Evolutionary conservation across 345 rosid species (phyloP), one percentile per base, ranked within the genome.

Genomic region (Lepidium aucheri): DNA sequence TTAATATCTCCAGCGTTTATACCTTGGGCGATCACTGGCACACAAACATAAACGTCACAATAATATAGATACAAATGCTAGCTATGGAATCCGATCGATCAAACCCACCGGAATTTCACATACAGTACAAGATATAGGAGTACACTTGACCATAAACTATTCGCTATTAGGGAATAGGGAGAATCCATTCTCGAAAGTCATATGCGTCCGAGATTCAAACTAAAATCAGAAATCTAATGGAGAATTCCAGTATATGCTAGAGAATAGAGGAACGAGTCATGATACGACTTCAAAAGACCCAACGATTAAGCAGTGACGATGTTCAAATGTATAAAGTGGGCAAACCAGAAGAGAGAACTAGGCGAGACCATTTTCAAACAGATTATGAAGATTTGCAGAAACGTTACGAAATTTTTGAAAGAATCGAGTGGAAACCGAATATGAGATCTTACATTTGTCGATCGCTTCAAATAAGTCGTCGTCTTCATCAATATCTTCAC

Each of bases 1-100:
- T 90, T 90, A 63, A 90, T 86, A 63, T 93, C 97, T 74, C 97
- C 94, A 35, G 97, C 90, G 68, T 89, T 92, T 74, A 92, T 86
- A 61, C 97, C 98, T 72, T 84, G 92, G 39, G 87, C 67, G 50
- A 77, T 84, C 77, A 91, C 96, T 91, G 61, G 56, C 18, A 58
- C 42, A 69, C 28, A 44, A 16, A 36, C 42, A 67, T 4, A 51
- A 1, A 52, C 52, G 56, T 22, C 57, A 35, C 18, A 1, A 32
- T 8, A 44, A 26, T 59, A n/a, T 28, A 57, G 47, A 12, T 20
- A 57, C 2, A 72, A 60, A 4, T 4, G n/a, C 50, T 38, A 64
- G 16, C 13, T 45, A 11, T 14, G 8, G 54, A 65, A 16, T 6
- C 50, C 39, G 10, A 57, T 57, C 61, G 9, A 74, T 16, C 13